Evolutionary conservation across 208 protist species (phyloP), one percentile per base, ranked within the genome.

Genomic region (Endotrypanum monterogeii): DNA sequence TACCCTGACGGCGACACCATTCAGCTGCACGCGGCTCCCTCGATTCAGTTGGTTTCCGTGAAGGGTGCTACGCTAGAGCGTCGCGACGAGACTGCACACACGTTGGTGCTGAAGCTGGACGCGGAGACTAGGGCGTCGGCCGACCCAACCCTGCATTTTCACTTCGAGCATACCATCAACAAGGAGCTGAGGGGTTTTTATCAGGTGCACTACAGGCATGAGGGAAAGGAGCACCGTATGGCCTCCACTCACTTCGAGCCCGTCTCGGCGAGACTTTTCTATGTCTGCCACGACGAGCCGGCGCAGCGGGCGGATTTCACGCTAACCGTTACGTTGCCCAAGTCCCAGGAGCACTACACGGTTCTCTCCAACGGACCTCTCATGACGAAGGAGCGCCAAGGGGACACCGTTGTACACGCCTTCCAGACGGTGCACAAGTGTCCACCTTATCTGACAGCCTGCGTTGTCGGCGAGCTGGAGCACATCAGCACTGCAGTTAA

Each of bases 201-300:
- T 69, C 90, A 93, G 39, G 93, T 92, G 61, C 68, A 61, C 56
- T 93, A 88, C 72, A 79, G 83, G 60, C 81, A 86, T 77, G 83
- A 87, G 25, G 94, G 92, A 14, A 87, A 85, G 69, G 83, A 91
- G 77, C 85, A 91, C 63, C 93, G 93, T 71, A 95, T 98, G 85
- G 95, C 89, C n/a, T 91, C 90, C 12, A 98, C 97, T 50, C 98
- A 99, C 88, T 99, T 99, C 74, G 98, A 99, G 83, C 86, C 97
- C 9, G 96, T 89, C 35, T 92, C 98, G n/a, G 96, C 96, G 16
- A 84, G 98, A 14, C 83, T 91, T 66, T 96, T 97, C 61, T 99
- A 99, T 79, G 97, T 98, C 46, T 99, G 98, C 76, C 98, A 96
- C 73, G 98, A 99, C 73, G 98, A 99, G 83, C 98, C 98, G 2